These are phyloP conservation scores for Lantana camara DNA, from an alignment of 257 asterid species.

Conservation along the genomic window DNA sequence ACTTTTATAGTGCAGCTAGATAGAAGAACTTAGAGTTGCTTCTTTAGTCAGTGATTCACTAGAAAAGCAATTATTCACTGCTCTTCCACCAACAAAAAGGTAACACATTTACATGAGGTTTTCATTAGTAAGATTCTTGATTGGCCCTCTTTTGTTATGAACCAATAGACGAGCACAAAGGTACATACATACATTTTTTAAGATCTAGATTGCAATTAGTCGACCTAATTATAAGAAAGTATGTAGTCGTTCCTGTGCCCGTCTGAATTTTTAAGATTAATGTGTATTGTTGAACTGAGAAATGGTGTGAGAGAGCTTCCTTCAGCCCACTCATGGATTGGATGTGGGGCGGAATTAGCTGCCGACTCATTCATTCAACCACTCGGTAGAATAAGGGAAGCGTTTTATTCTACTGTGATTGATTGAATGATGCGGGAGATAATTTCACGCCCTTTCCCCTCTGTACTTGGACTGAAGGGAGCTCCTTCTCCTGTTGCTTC, in stretches of 20 bases:
- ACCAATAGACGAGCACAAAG: background rate
- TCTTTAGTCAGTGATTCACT: conserved; percentile 5
- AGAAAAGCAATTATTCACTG: background rate
- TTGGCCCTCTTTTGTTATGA: background rate
- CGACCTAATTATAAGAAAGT: too few relatives aligned
- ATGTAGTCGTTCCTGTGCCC: too few relatives aligned
- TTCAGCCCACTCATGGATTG: conserved; percentile 80
- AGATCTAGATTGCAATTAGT: too few relatives aligned
- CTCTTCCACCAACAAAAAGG: background rate
- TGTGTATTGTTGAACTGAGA: conserved; percentile 33
- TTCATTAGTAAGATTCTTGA: background rate
- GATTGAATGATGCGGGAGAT: conserved; percentile 96
- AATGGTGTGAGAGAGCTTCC: conserved; percentile 70
- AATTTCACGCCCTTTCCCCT: conserved; percentile 60
- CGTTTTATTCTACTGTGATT: conserved; percentile 56
- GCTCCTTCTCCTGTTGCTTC: conserved; percentile 57
- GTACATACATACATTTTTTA: background rate
- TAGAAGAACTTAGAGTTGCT: background rate
- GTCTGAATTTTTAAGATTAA: too few relatives aligned
- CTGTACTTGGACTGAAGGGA: conserved; percentile 88
- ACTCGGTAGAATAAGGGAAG: conserved; percentile 47
- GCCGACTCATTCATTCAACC: conserved; percentile 81
- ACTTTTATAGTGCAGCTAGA: background rate
- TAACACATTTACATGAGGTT: background rate
- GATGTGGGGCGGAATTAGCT: conserved; percentile 70